Percentiles rank a stretch among this genome's conserved stretches.
These are phyloP conservation scores for Linum lewisii DNA, from an alignment of 345 rosid species.

Conservation along the genomic window DNA sequence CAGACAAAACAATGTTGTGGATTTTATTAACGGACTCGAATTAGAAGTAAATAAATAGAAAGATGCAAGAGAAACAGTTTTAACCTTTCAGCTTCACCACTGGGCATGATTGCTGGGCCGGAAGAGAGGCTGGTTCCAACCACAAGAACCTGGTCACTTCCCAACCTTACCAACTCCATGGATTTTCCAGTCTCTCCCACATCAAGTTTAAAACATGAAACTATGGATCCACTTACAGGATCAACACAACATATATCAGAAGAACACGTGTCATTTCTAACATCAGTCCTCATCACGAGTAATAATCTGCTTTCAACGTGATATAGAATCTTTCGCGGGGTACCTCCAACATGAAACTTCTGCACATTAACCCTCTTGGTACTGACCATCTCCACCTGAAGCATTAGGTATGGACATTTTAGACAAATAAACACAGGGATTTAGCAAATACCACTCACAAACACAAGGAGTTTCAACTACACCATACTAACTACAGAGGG, in stretches of 20 bases:
- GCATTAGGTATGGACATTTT: conserved; percentile 13
- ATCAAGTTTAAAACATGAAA: conserved; percentile 65
- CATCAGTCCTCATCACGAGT: conserved; percentile 88
- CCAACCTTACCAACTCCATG: conserved; percentile 81
- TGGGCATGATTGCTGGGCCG: conserved; percentile 92
- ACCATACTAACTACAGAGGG: not conserved
- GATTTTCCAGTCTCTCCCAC: conserved; percentile 82
- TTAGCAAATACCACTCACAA: conserved; percentile 7
- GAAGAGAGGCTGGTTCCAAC: conserved; percentile 81
- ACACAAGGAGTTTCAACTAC: not conserved
- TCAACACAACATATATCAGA: conserved; percentile 90
- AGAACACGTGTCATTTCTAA: conserved; percentile 40
- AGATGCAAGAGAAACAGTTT: conserved; percentile 8
- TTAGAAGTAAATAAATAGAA: not conserved
- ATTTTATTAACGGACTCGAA: not conserved
- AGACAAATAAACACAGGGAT: conserved; percentile 14
- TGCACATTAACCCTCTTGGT: conserved; percentile 81
- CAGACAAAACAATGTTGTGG: not conserved
- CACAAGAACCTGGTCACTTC: conserved; percentile 76
- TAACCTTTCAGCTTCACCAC: conserved; percentile 99
- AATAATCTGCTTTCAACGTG: conserved; percentile 79
- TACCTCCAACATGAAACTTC: conserved; percentile 93
- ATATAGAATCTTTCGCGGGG: conserved; percentile 84
- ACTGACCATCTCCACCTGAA: conserved; percentile 93
- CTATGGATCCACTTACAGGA: conserved; percentile 65